Base-by-base conservation (phyloP, 2,329 filamentous ascomycete species). In the Lachnellula arida region DNA sequence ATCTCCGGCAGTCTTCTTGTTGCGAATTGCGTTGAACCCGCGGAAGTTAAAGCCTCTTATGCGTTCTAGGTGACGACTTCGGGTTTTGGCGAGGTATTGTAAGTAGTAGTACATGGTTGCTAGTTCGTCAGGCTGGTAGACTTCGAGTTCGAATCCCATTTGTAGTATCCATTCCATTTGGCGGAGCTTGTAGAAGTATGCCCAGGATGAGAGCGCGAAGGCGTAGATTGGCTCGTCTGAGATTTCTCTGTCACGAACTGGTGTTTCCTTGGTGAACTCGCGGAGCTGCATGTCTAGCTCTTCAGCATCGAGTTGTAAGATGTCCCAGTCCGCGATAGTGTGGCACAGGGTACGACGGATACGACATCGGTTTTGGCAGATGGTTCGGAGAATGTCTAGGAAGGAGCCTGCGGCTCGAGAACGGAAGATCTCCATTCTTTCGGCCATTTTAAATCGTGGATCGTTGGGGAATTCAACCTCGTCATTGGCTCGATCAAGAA, bases 101-200 rank as follows among this genome's bases (percentile, higher is more conserved):
- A 96, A 75, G 70, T 96, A 91, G 85, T 88, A 94, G 71, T 97
- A 97, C 88, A 97, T 96, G 23, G 84, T 85, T 0, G 85, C 81
- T 9, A 94, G 78, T 71, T 99, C 94, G 70, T 96, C 88, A 0
- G 85, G 80, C 52, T 93, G 85, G 71, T 97, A 97, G 9, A 96
- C 82, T 44, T 93, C 87, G 12, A 97, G 85, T 72, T 99, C 94
- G 70, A 99, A 97, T 12, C 95, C 94, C 34, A 97, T 83, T 68
- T 97, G 89, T 15, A 97, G 80, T 46, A 95, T 87, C 77, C 86
- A 88, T 68, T 93, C 87, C 80, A 97, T 90, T 66, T 93, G 84
- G 32, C 82, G 83, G n/a, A 97, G 79, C 71, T 97, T 97, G 72
- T 96, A 89, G 57, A 92, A 81, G 65, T 93, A 95, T 0, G 86